Percentiles rank a stretch among this genome's conserved stretches.
These are phyloP conservation scores for Aspergillus felis DNA, from an alignment of 2,329 filamentous ascomycete species.

Conservation along the genomic window DNA sequence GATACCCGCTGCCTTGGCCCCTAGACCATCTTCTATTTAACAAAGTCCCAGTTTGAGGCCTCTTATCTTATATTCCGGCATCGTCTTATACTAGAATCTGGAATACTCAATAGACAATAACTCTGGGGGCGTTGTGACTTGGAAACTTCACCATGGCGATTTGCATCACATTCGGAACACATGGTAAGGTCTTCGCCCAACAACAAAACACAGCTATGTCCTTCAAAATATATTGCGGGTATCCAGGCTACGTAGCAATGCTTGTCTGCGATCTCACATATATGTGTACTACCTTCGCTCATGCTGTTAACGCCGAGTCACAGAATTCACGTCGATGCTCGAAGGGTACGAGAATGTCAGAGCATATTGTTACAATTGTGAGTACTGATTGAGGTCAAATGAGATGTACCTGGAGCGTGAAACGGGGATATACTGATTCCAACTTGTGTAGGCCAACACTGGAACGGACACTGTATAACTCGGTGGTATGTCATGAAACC, in stretches of 20 bases:
- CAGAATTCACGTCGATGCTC: constrained; percentile 43
- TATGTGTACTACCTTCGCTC: neutral
- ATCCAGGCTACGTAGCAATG: neutral
- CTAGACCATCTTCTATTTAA: constrained; percentile 6
- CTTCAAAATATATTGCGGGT: neutral
- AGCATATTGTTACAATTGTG: constrained; percentile 46
- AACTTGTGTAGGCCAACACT: constrained; percentile 35
- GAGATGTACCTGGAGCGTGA: constrained; percentile 3
- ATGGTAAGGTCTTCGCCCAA: constrained; percentile 27
- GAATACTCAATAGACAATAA: neutral
- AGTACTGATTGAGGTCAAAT: constrained; percentile 11
- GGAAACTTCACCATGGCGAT: constrained; percentile 32
- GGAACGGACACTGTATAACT: constrained; percentile 42
- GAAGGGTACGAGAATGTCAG: constrained; percentile 45
- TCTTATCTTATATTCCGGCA: neutral
- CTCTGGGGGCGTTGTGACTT: no score
- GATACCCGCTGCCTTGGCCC: constrained; percentile 25
- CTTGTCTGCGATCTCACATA: neutral
- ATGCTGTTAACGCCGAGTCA: constrained; percentile 2
- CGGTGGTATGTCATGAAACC: constrained; percentile 33
- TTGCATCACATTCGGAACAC: constrained; percentile 42
- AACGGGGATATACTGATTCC: neutral
- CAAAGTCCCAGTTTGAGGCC: neutral
- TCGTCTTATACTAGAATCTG: neutral
- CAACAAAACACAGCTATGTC: neutral